Evolutionary conservation across 106 monocot genomes (phyloP), one percentile per base, ranked within the genome.

Genomic region (Dendrobium catenatum): DNA sequence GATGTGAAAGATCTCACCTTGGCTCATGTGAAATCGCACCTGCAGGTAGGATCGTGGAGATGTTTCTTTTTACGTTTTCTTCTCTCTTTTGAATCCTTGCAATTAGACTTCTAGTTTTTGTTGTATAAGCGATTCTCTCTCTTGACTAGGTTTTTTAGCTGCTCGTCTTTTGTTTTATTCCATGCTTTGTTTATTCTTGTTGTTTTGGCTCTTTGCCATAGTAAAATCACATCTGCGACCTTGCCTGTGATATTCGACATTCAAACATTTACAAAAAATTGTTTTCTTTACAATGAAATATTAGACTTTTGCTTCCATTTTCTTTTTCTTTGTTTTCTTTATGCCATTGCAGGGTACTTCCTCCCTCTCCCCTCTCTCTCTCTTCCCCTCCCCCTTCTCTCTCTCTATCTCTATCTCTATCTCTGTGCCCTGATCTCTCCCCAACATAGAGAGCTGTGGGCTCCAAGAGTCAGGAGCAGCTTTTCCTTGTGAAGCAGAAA

Each of bases 401-500:
- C 74, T 75, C 74, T 74, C 74, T 20, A 1, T 51, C 51, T 6
- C 46, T 46, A 4, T 13, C 51, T 51, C 51, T 51, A 15, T 51
- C 51, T 15, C 51, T 3, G 51, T 13, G 15, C 51, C 51, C 15
- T 51, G 13, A 51, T 51, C 51, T 72, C 72, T 37, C 72, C 31
- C 15, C 26, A 13, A 13, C 31, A 5, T 72, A 31, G 72, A 72
- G 72, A 72, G 33, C 13, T 75, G 79, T 66, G 10, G 44, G 51
- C 20, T 80, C 80, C 82, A 77, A 75, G 51, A 66, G 47, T 79
- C 76, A 74, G 83, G 61, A 78, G 85, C 86, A 90, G 86, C 88
- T 88, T 90, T 87, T 83, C 56, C 72, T 68, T 72, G 56, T 55
- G 82, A 83, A 77, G 85, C 85, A 85, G 88, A 88, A 83, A 81